These are phyloP conservation scores for Stemphylium lycopersici DNA, from an alignment of 2,329 filamentous ascomycete species.

Conservation along the genomic window DNA sequence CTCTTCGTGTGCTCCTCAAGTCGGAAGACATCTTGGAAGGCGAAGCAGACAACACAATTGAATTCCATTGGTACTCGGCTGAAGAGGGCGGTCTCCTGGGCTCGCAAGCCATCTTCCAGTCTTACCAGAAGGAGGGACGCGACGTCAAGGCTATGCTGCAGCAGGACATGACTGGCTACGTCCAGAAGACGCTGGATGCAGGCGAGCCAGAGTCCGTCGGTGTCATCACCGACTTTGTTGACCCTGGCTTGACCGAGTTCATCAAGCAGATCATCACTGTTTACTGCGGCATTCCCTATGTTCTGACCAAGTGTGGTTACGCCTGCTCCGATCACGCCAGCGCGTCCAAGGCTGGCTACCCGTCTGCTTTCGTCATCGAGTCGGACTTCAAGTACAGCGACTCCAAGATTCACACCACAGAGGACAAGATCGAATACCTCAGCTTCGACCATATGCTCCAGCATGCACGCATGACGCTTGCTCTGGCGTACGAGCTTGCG, in stretches of 20 bases:
- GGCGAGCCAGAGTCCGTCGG: slow-evolving; percentile 85
- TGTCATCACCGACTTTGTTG: slow-evolving; percentile 91
- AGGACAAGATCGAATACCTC: slow-evolving; percentile 73
- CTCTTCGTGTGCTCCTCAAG: slow-evolving; percentile 78
- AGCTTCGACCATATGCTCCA: slow-evolving; percentile 92
- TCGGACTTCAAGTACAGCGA: slow-evolving; percentile 69
- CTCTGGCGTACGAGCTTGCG: slow-evolving; percentile 82
- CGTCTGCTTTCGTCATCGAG: slow-evolving; percentile 78
- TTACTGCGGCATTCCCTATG: slow-evolving; percentile 88
- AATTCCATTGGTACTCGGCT: slow-evolving; percentile 96
- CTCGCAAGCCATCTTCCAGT: slow-evolving; percentile 85
- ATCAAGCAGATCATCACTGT: slow-evolving; percentile 86
- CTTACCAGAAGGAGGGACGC: slow-evolving; percentile 73
- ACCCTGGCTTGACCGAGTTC: slow-evolving; percentile 80
- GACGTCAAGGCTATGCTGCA: slow-evolving; percentile 96
- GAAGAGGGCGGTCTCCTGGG: slow-evolving; percentile 88
- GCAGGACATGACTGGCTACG: slow-evolving; percentile 91
- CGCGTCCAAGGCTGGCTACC: slow-evolving; percentile 75
- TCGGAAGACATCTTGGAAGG: slow-evolving; percentile 73
- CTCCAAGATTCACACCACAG: slow-evolving; percentile 72
- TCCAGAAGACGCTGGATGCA: slow-evolving; percentile 80
- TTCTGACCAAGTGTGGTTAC: slow-evolving; percentile 88
- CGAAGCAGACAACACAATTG: slow-evolving; percentile 81
- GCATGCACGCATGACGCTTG: slow-evolving; percentile 83
- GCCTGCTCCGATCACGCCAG: slow-evolving; percentile 79